Conservation (phyloP, 768 basidiomycete species). For the Dendrothele bispora region DNA sequence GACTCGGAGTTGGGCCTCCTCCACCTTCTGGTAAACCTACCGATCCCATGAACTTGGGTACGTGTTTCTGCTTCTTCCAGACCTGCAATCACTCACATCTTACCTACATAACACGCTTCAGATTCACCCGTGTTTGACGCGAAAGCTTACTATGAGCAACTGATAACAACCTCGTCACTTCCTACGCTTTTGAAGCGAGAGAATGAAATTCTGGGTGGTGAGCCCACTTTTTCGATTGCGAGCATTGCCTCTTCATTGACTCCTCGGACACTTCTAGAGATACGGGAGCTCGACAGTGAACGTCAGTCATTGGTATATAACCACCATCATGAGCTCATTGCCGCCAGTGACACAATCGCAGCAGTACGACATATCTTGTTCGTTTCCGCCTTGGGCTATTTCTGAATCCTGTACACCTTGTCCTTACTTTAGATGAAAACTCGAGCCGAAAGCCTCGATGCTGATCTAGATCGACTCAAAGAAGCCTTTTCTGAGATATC, state of each 20-base stretch:
- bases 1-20: constrained; percentile 74
- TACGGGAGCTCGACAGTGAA: constrained; percentile 83
- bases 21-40: constrained; percentile 54
- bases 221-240: constrained; percentile 5
- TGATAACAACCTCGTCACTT: constrained; percentile 80
- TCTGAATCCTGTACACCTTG: background rate
- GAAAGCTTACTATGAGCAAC: constrained; percentile 79
- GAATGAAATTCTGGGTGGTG: constrained; percentile 78
- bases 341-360: constrained; percentile 89
- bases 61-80: constrained; percentile 16
- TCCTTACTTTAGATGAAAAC: constrained; percentile 69
- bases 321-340: constrained; percentile 93
- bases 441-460: constrained; percentile 82
- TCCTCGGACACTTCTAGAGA: constrained; percentile 45
- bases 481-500: constrained; percentile 87
- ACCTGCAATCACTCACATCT: constrained; percentile 4
- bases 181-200: constrained; percentile 73
- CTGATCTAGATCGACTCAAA: constrained; percentile 78
- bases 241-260: background rate
- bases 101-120: no score
- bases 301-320: constrained; percentile 92
- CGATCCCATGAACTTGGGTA: constrained; percentile 85
- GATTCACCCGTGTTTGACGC: constrained; percentile 85
- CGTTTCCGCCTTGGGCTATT: background rate
- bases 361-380: constrained; percentile 55